Evolutionary conservation across 768 basidiomycete genomes (phyloP), one percentile per base, ranked within the genome.

Genomic region (Coprinellus micaceus): DNA sequence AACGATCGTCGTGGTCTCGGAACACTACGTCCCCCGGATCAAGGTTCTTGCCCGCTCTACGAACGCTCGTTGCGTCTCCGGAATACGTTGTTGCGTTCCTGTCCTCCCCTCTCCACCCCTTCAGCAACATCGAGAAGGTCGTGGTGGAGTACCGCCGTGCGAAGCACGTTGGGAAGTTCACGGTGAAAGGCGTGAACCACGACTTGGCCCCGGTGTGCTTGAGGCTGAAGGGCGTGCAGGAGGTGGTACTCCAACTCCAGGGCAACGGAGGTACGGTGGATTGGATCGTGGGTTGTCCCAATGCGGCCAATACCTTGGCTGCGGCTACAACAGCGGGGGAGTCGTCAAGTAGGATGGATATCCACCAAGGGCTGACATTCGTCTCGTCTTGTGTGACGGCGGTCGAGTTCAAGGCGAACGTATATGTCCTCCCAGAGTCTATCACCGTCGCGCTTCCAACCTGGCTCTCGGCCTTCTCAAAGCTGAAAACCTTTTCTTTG

Each of bases 381-480:
- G 47, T 45, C 41, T 39, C 59, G 24, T 26, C 29, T 12, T 53
- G 59, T 41, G 30, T 67, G 41, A 58, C 62, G 21, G 55, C 57
- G 28, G 15, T 70, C 15, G 62, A 66, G 39, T 48, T 68, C 25
- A 54, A 59, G n/a, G 47, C 67, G 15, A 55, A 58, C 29, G 57
- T 62, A 24, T 67, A 67, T 41, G 43, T 59, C n/a, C 58, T 69
- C 11, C 59, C 66, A 1, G 53, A 44, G 15, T 45, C 57, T 10
- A 50, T 64, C n/a, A 52, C 60, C 13, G 15, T 49, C 11, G 58
- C 47, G 13, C 63, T 67, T 17, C 64, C 64, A 26, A 58, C 49
- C 24, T 66, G 64, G 61, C 44, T 70, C 2, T 52, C 46, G 41
- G 40, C 54, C 22, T 68, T 68, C 37, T 54, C 61, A 21, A 24